Percentiles rank a stretch among this genome's conserved stretches.
Evolutionary conservation across 768 basidiomycete species (phyloP).

Genomic region (Rossbeevera mucosa): DNA sequence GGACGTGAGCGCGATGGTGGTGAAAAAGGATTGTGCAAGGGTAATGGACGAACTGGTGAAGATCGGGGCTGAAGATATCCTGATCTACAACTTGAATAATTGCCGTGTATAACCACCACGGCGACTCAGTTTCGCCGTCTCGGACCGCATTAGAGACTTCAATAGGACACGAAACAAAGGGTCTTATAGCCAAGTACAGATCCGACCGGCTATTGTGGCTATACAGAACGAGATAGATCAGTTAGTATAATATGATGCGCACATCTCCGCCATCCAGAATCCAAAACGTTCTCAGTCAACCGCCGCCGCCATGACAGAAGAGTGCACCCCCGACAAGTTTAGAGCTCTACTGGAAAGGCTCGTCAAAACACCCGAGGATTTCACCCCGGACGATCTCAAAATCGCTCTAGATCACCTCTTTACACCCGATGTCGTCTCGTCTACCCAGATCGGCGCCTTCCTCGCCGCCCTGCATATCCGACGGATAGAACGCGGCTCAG

Average conservation of each 20-base stretch:
- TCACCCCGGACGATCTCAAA: conserved; percentile 71
- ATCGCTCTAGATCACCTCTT: conserved; percentile 71
- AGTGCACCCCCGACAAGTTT: conserved; percentile 52
- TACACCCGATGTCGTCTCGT: conserved; percentile 56
- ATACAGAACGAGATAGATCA: neutral
- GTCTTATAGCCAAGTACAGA: neutral
- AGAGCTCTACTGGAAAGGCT: conserved; percentile 74
- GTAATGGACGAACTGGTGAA: conserved; percentile 85
- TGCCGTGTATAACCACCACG: conserved; percentile 65
- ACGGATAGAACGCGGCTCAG: conserved; percentile 69
- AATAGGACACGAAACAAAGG: neutral
- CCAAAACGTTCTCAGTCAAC: neutral
- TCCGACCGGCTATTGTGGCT: no score
- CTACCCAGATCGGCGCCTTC: conserved; percentile 84
- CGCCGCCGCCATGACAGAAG: conserved; percentile 19
- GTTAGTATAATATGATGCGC: neutral
- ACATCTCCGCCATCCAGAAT: neutral
- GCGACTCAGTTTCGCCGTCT: neutral
- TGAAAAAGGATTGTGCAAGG: conserved; percentile 70
- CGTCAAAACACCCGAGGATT: conserved; percentile 75
- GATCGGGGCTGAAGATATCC: conserved; percentile 85
- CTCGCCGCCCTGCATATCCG: conserved; percentile 81
- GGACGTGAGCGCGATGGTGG: conserved; percentile 89
- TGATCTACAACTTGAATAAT: conserved; percentile 88
- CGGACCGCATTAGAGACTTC: neutral